Evolutionary conservation across 2,329 filamentous ascomycete species (phyloP).

Genomic region (Sporothrix variecibatus): DNA sequence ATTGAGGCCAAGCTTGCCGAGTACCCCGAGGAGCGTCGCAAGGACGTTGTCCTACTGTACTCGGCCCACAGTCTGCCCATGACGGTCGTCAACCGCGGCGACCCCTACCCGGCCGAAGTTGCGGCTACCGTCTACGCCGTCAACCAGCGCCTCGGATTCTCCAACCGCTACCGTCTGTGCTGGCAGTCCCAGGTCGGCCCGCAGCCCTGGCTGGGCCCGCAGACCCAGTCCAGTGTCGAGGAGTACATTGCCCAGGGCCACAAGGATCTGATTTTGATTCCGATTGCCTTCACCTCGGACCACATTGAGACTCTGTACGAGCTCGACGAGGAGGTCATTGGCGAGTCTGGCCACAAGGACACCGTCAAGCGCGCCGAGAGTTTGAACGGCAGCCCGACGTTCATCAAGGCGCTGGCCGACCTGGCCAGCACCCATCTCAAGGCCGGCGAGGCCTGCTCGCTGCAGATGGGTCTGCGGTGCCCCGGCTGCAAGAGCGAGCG

Average conservation of each 20-base stretch:
- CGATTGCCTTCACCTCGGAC: conserved; percentile 97
- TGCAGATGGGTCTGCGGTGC: conserved; percentile 87
- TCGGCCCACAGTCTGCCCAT: conserved; percentile 96
- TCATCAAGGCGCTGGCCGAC: conserved; percentile 86
- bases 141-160: conserved; percentile 86
- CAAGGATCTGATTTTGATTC: conserved; percentile 86
- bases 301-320: conserved; percentile 98
- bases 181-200: conserved; percentile 99
- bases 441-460: conserved; percentile 67
- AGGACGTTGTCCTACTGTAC: conserved; percentile 84
- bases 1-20: conserved; percentile 82
- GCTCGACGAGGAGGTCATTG: conserved; percentile 91
- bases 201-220: conserved; percentile 90
- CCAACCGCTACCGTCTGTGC: conserved; percentile 88
- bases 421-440: conserved; percentile 79
- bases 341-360: conserved; percentile 75
- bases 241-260: conserved; percentile 89
- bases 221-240: conserved; percentile 85
- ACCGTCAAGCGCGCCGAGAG: conserved; percentile 89
- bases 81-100: conserved; percentile 93
- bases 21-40: conserved; percentile 79
- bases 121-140: conserved; percentile 94
- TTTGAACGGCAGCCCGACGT: conserved; percentile 85
- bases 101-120: conserved; percentile 93
- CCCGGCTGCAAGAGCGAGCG: conserved; percentile 89